Evolutionary conservation across 2,329 filamentous ascomycete genomes (phyloP), one percentile per base, ranked within the genome.

Genomic region (Dactylellina drechsleri): DNA sequence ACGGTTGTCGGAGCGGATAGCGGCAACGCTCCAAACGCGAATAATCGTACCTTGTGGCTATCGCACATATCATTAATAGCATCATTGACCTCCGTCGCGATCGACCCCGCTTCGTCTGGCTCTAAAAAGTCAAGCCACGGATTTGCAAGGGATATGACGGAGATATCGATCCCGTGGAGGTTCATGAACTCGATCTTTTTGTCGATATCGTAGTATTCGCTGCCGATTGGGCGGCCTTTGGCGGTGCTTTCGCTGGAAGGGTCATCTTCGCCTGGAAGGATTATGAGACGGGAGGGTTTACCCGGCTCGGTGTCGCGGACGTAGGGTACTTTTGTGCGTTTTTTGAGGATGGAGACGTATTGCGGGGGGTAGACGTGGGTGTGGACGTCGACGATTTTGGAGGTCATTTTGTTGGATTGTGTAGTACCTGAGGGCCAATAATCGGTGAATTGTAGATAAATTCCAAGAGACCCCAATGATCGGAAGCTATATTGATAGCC

Each of bases 121-220:
- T 84, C 81, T 0, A 97, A 83, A 80, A 96, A 97, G 82, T 97
- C 93, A 1, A 97, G 86, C 93, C 93, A 97, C 0, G 93, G 93
- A 80, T 97, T 97, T 13, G 93, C 93, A 20, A 97, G 88, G 0
- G 92, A 95, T 77, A 97, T 88, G 59, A 97, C 91, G 0, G 91
- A 95, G 77, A 90, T 88, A 81, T 91, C 87, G 81, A 97, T 97
- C 62, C 84, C 84, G 83, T 97, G 93, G 15, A 85, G 87, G 81
- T 92, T 86, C 93, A 97, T 97, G 83, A 97, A 97, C 57, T 88
- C 85, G 13, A 97, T 85, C 80, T 97, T 97, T 78, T 92, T 86
- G 15, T 85, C 83, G 70, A 96, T 89, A 52, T 92, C 91, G 76
- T 90, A 92, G 84, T 94, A 97, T 79, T 93, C 91, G 0, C 88